Percentiles rank a stretch among this genome's conserved stretches.
phyloP scores from a whole-genome alignment of 2,329 filamentous ascomycete genomes.

The Seiridium cupressi region DNA sequence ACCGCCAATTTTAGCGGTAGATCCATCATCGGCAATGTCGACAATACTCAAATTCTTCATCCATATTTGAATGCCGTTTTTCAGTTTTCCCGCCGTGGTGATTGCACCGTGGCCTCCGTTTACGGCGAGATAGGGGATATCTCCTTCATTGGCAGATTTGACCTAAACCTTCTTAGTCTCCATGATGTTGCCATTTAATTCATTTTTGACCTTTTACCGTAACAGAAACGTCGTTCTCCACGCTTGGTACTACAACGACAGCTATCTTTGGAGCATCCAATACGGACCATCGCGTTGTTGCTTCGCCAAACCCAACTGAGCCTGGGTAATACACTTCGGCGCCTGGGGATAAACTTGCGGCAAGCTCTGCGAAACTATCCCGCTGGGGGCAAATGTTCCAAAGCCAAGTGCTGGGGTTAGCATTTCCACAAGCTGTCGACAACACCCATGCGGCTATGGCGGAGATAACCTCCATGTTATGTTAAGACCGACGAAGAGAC shows the following conservation, averaged over 20 bases:
- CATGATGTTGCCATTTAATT: neutral
- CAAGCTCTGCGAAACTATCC: too few relatives aligned
- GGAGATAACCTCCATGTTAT: too few relatives aligned
- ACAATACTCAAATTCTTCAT: slow-evolving; percentile 33
- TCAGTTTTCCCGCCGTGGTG: slow-evolving; percentile 33
- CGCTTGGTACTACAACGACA: slow-evolving; percentile 31
- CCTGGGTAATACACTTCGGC: slow-evolving; percentile 14
- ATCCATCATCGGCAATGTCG: slow-evolving; percentile 29
- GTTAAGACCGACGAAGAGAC: too few relatives aligned
- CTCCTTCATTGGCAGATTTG: slow-evolving; percentile 35
- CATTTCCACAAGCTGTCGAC: too few relatives aligned
- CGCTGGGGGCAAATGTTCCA: too few relatives aligned
- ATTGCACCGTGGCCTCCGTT: slow-evolving; percentile 38
- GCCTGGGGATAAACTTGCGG: too few relatives aligned
- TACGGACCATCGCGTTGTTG: slow-evolving; percentile 28
- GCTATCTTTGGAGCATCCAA: slow-evolving; percentile 29
- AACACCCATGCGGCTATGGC: too few relatives aligned
- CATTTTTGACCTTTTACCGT: slow-evolving; percentile 21
- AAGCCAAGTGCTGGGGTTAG: too few relatives aligned
- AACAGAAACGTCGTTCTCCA: slow-evolving; percentile 32
- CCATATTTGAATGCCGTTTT: slow-evolving; percentile 39
- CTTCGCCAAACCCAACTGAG: slow-evolving; percentile 23
- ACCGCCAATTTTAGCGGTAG: slow-evolving; percentile 36
- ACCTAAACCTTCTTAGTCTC: slow-evolving; percentile 23
- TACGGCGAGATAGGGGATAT: slow-evolving; percentile 35